phyloP scores from a whole-genome alignment of 805 yeast genomes.

The Yarrowia keelungensis region DNA sequence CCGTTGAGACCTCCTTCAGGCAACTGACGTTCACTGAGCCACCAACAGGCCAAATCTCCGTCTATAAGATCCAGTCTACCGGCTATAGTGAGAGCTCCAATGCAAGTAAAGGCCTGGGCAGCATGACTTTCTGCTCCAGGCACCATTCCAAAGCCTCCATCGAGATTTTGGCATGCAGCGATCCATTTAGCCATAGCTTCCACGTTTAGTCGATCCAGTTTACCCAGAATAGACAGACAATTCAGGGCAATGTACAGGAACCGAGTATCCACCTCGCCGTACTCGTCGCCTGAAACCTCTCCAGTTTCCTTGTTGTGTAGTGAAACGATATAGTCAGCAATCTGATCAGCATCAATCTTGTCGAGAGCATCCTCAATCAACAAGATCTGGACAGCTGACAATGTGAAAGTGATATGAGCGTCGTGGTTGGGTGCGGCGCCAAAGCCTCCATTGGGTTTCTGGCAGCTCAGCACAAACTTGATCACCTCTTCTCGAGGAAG shows the following conservation, averaged over 20 bases:
- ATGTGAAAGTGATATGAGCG: constrained; percentile 81
- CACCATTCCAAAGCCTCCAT: constrained; percentile 92
- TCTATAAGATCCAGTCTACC: constrained; percentile 60
- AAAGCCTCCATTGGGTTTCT: constrained; percentile 64
- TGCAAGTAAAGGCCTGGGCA: constrained; percentile 84
- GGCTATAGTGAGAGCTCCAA: constrained; percentile 79
- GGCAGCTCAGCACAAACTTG: constrained; percentile 73
- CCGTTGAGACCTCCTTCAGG: constrained; percentile 93
- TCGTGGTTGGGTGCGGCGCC: constrained; percentile 91
- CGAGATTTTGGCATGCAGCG: constrained; percentile 79
- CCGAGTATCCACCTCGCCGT: constrained; percentile 92
- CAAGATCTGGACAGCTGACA: constrained; percentile 85
- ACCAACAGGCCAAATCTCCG: constrained; percentile 64
- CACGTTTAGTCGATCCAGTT: constrained; percentile 58
- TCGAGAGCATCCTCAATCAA: constrained; percentile 68
- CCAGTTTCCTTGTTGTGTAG: constrained; percentile 65
- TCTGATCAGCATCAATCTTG: constrained; percentile 48
- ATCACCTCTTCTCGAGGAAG: constrained; percentile 69
- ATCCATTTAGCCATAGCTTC: constrained; percentile 67
- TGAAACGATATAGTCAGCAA: constrained; percentile 50
- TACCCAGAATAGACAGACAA: constrained; percentile 71
- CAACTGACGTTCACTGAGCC: constrained; percentile 92
- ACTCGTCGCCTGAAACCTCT: constrained; percentile 85
- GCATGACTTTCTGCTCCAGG: constrained; percentile 97
- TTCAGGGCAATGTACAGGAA: constrained; percentile 85